These are phyloP conservation scores for Boletus huronensis DNA, from an alignment of 768 basidiomycete genomes.

Conservation along the genomic window DNA sequence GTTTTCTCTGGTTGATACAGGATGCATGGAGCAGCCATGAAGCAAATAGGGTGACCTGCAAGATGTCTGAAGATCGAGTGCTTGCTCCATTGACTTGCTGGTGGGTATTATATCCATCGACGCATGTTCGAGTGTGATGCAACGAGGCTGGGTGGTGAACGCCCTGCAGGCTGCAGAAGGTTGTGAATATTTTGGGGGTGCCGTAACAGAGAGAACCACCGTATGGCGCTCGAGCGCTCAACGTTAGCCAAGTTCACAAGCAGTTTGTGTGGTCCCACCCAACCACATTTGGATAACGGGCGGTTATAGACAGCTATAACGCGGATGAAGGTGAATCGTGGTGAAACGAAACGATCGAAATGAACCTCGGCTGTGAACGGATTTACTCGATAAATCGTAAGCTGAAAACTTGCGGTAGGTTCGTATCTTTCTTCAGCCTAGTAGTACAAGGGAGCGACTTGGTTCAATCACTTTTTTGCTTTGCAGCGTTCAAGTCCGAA, in stretches of 20 bases:
- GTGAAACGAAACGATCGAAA: neutral
- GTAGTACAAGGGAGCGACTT: no score
- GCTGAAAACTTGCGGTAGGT: no score
- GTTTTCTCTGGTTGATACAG: neutral
- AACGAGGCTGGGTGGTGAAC: neutral
- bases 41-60: neutral
- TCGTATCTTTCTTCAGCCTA: neutral
- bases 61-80: neutral
- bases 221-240: neutral
- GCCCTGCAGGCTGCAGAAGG: neutral
- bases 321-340: neutral
- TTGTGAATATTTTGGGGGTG: slow-evolving; percentile 1
- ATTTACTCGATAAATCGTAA: neutral
- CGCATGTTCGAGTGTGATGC: neutral
- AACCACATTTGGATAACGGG: neutral
- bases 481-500: neutral
- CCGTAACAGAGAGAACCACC: neutral
- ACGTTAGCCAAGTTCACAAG: neutral
- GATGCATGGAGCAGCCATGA: slow-evolving; percentile 9
- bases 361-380: neutral
- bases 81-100: neutral
- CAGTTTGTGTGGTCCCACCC: neutral
- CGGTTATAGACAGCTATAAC: neutral
- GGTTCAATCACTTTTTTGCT: neutral
- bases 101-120: slow-evolving; percentile 10